Base-by-base conservation (phyloP, 106 monocot species). In the Iris macrosiphon region DNA sequence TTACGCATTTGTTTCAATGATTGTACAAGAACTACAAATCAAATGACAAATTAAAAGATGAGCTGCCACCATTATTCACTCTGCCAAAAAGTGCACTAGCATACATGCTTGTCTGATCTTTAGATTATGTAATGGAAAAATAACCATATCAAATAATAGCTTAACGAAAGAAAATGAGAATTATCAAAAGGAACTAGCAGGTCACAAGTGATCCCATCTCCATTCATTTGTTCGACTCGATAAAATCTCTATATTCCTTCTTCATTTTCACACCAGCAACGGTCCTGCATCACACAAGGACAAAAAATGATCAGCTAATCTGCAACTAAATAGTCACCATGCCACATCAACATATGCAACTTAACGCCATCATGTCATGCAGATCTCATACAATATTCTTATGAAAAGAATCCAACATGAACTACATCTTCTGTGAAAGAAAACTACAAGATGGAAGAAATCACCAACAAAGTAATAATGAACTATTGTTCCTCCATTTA, bases 181-280 rank as follows among this genome's bases (percentile, higher is more conserved):
- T 33, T 35, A 32, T 33, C 33, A 53, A 53, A n/a, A 31, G 10
- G 24, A 53, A 53, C 8, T 33, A 12, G 46, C 52, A 9, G 32
- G 19, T 30, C 6, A n/a, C n/a, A n/a, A n/a, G n/a, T n/a, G n/a
- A 7, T 50, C 28, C 49, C 26, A 29, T 0, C 3, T 29, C 15
- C 4, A 15, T 12, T 74, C 59, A 90, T 63, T 76, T 89, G 71
- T 89, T 85, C 14, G 79, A 58, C 54, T 79, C 85, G 14, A 96
- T 96, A 58, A 96, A 75, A 52, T 96, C 89, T 72, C 73, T 72
- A 55, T 96, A 96, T 67, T 96, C 95, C 63, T 86, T 96, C 85
- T 89, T 96, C 85, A 86, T 82, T 77, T 96, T 96, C 5, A 96
- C 95, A 42, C 95, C 95, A 25, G 89, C 67, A 11, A 96, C 69